Evolutionary conservation across 169 alveolate genomes (phyloP).

Genomic region (Ichthyophthirius multifiliis): DNA sequence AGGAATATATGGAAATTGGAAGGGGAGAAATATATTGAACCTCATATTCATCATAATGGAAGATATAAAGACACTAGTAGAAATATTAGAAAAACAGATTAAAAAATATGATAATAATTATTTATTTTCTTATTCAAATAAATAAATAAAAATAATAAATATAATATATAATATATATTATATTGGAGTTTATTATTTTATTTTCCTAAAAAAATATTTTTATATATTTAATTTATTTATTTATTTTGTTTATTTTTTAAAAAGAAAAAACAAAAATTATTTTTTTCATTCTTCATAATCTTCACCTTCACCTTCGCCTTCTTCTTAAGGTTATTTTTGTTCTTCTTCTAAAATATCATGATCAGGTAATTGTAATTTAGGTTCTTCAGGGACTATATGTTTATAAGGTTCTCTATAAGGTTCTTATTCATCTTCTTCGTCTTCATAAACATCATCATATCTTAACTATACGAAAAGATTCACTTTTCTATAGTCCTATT

Average conservation of each 20-base stretch:
- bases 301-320: conserved; percentile 1
- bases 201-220: no score
- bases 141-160: no score
- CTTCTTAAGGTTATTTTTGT: background rate
- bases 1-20: background rate
- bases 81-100: background rate
- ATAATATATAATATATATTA: no score
- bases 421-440: conserved; percentile 2
- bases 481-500: conserved; percentile 20
- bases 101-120: no score
- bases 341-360: background rate
- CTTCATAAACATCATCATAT: conserved; percentile 11
- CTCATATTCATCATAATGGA: background rate
- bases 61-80: background rate
- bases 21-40: background rate
- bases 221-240: no score
- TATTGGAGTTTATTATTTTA: no score
- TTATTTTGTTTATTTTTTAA: no score
- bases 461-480: conserved; percentile 4
- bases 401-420: conserved; percentile 5
- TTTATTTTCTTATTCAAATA: no score
- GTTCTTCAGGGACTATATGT: background rate
- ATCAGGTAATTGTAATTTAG: background rate
- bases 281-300: background rate
- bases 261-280: background rate